These are phyloP conservation scores for Xylaria sp. DNA, from an alignment of 2,329 filamentous ascomycete species.

Conservation along the genomic window DNA sequence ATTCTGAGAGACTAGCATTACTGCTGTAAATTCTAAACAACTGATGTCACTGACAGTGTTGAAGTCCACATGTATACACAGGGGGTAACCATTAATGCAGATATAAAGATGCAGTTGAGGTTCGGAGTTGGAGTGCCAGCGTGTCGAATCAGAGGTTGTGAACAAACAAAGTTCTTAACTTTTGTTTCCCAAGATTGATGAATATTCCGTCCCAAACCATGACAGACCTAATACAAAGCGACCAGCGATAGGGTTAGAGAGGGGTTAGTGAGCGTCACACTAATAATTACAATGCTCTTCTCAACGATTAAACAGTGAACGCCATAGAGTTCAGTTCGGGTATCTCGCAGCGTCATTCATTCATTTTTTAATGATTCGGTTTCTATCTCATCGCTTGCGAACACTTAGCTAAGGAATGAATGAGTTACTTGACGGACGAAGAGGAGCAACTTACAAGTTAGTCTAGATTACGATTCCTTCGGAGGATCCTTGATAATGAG, in stretches of 20 bases:
- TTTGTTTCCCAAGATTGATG: not conserved
- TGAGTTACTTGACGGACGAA: not conserved
- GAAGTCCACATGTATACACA: not conserved
- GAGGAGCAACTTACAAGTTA: not conserved
- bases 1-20: not conserved
- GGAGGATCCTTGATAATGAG: constrained; percentile 61
- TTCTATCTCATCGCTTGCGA: not conserved
- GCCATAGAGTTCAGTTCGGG: constrained; percentile 18
- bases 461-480: constrained; percentile 11
- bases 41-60: not conserved
- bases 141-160: not conserved
- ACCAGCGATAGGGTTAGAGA: not conserved
- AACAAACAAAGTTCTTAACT: not conserved
- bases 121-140: not conserved
- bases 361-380: constrained; percentile 10
- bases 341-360: constrained; percentile 26
- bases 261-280: constrained; percentile 1
- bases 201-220: constrained; percentile 6
- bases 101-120: not conserved
- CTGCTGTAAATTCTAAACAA: not conserved
- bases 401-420: constrained; percentile 14
- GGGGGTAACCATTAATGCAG: not conserved
- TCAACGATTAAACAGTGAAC: constrained; percentile 12
- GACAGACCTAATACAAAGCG: not conserved
- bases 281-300: constrained; percentile 13